Evolutionary conservation across 2,329 filamentous ascomycete genomes (phyloP), one percentile per base, ranked within the genome.

Genomic region (Trichoderma harzianum): DNA sequence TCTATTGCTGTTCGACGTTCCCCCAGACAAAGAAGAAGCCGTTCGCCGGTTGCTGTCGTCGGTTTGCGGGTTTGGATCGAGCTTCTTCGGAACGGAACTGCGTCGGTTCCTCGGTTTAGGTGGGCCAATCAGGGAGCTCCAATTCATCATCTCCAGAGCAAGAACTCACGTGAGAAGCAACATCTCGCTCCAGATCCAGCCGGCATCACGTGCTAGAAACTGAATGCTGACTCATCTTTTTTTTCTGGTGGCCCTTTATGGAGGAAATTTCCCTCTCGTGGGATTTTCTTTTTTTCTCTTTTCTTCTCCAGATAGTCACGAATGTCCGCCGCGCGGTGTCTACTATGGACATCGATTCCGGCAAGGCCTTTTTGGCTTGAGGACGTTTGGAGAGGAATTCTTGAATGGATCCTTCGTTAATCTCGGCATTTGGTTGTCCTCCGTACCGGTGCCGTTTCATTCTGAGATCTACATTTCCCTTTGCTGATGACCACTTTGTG

Each of bases 361-460:
- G 78, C 79, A 79, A 76, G 76, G 78, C 78, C 79, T 77, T 82
- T 69, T 82, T 78, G 78, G 78, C 77, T 76, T 67, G 70, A 76
- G 80, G 78, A 78, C 78, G 79, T 78, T 84, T 81, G 81, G 77
- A 86, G 85, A 86, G 80, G 76, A 85, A 83, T 71, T 74, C 73
- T 75, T 73, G 74, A 79, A 77, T 78, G 74, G 84, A 85, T 87
- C 85, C 84, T 82, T 87, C 85, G 85, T 87, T 87, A 87, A 87
- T 87, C 86, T 84, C 86, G 84, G 81, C 84, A 82, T 76, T 82
- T 82, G 82, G 81, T 81, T 79, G 72, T 74, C 70, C 77, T 80
- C 83, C 80, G 82, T 87, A 85, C 84, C 83, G 80, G 80, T 83
- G 82, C 80, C 83, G 86, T 87, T 87, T 87, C 86, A 87, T 86